Evolutionary conservation across 352 stramenopile genomes (phyloP).

Genomic region (Globisporangium cystogenes): DNA sequence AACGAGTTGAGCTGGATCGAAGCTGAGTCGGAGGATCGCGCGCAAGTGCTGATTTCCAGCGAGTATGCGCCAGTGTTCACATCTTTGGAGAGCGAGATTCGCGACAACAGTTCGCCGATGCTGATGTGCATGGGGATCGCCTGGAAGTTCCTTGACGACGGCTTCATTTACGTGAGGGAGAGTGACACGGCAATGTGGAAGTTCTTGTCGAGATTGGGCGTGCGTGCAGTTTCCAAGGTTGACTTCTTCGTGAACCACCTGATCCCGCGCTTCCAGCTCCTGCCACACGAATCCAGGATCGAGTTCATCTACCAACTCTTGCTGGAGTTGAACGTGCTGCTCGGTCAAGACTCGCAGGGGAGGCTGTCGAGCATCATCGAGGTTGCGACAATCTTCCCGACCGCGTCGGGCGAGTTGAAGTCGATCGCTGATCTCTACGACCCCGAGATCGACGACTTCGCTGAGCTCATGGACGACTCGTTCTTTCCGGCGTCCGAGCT

Average conservation of each 20-base stretch:
- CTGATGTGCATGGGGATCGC: conserved; percentile 36
- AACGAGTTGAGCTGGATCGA: conserved; percentile 12
- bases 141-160: conserved; percentile 39
- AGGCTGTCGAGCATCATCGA: conserved; percentile 37
- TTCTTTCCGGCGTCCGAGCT: conserved; percentile 63
- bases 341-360: conserved; percentile 36
- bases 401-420: conserved; percentile 44
- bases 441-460: conserved; percentile 65
- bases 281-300: conserved; percentile 23
- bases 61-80: conserved; percentile 21
- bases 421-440: conserved; percentile 64
- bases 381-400: conserved; percentile 50
- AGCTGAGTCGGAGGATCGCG: not conserved
- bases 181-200: conserved; percentile 21
- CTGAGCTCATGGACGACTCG: conserved; percentile 56
- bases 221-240: conserved; percentile 30
- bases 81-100: conserved; percentile 18
- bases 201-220: conserved; percentile 28
- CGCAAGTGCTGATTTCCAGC: conserved; percentile 5
- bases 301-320: conserved; percentile 43
- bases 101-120: conserved; percentile 11
- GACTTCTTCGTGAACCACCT: conserved; percentile 46
- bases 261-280: conserved; percentile 37
- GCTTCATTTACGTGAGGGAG: conserved; percentile 46
- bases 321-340: conserved; percentile 27